Evolutionary conservation across 2,329 filamentous ascomycete genomes (phyloP).

Genomic region (Diaporthe citriasiana): DNA sequence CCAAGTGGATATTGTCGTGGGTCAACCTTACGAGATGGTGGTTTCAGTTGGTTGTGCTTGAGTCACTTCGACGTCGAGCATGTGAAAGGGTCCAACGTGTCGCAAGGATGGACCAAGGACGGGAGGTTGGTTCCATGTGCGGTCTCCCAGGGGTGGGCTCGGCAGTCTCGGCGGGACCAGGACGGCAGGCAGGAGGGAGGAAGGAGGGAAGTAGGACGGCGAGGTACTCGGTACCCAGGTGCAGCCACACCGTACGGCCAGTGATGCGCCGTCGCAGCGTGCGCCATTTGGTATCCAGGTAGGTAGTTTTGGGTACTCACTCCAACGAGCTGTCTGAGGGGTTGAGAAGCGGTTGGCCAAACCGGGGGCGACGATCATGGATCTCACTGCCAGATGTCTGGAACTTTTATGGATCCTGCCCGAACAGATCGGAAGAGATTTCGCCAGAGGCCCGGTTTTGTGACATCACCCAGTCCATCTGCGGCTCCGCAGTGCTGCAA

Average conservation of each 20-base stretch:
- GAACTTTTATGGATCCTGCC: constrained; percentile 33
- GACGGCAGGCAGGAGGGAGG: neutral
- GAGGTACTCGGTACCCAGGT: neutral
- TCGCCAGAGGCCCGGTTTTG: constrained; percentile 39
- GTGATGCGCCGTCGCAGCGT: neutral
- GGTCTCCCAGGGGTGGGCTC: neutral
- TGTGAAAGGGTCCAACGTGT: constrained; percentile 37
- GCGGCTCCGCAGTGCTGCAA: constrained; percentile 39
- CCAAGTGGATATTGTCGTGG: constrained; percentile 31
- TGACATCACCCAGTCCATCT: constrained; percentile 41
- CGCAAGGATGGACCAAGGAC: neutral
- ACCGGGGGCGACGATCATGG: constrained; percentile 33
- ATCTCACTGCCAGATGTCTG: constrained; percentile 15
- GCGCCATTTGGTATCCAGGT: too few species aligned
- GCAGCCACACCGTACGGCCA: neutral
- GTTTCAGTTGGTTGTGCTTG: constrained; percentile 31
- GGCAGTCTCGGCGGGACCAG: constrained; percentile 25
- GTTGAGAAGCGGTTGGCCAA: constrained; percentile 24
- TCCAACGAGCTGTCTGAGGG: neutral
- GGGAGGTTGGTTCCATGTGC: neutral
- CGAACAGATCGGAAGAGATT: constrained; percentile 41
- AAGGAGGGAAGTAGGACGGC: neutral
- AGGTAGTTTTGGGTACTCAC: neutral
- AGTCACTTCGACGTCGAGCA: constrained; percentile 37
- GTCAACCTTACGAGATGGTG: constrained; percentile 36